Evolutionary conservation across 2,329 filamentous ascomycete genomes (phyloP).

Genomic region (Xylaria sp.): DNA sequence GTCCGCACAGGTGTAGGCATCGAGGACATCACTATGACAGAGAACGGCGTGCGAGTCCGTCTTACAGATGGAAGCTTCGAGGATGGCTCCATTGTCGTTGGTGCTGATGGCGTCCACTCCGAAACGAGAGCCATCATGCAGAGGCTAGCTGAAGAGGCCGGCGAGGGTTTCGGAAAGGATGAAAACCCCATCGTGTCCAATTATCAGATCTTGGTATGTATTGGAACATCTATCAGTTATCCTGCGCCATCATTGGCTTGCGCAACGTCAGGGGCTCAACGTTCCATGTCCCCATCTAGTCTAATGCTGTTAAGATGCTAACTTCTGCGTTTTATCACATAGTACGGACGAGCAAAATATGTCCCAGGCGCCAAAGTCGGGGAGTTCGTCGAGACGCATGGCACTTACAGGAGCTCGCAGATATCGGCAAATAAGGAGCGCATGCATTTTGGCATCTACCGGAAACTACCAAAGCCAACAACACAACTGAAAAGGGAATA

Average conservation of each 20-base stretch:
- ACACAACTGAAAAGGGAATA: conserved; percentile 28
- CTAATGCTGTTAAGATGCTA: neutral
- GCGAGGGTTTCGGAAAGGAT: conserved; percentile 21
- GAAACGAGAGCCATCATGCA: conserved; percentile 33
- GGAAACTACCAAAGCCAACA: conserved; percentile 24
- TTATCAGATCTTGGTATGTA: conserved; percentile 36
- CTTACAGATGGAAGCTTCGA: conserved; percentile 33
- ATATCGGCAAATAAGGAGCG: conserved; percentile 27
- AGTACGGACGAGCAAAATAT: conserved; percentile 35
- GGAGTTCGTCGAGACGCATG: conserved; percentile 36
- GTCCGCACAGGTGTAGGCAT: conserved; percentile 27
- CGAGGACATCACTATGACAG: conserved; percentile 25
- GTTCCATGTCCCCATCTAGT: neutral
- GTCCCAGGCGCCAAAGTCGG: conserved; percentile 15
- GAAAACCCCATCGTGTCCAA: conserved; percentile 27
- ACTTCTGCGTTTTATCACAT: neutral
- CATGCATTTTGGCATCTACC: conserved; percentile 36
- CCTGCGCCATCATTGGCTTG: neutral
- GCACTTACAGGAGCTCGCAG: conserved; percentile 31
- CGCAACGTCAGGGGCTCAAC: neutral
- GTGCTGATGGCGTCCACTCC: conserved; percentile 37
- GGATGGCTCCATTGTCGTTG: conserved; percentile 38
- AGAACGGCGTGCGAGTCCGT: conserved; percentile 33
- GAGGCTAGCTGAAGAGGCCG: conserved; percentile 27
- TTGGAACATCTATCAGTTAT: neutral